Conservation (phyloP, 306 rosid species). For the Sophora flavescens region DNA sequence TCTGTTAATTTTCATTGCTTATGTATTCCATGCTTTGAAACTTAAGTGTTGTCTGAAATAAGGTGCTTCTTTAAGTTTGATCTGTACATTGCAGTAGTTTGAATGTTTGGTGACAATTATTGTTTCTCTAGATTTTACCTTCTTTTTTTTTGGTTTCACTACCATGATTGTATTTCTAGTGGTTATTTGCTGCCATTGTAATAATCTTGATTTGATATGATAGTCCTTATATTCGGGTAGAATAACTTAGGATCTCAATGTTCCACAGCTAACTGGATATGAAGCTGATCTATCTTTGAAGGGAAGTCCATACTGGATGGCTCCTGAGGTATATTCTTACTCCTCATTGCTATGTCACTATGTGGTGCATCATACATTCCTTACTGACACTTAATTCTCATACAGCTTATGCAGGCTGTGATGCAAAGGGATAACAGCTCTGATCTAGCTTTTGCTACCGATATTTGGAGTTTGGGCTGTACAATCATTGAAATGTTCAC, state of each 20-base stretch:
- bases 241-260: conserved; percentile 44
- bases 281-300: conserved; percentile 76
- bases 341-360: background rate
- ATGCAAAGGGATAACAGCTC: conserved; percentile 82
- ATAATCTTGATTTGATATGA: background rate
- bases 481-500: conserved; percentile 93
- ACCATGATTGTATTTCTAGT: conserved; percentile 15
- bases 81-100: background rate
- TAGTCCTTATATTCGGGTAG: conserved; percentile 6
- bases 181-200: conserved; percentile 3
- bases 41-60: background rate
- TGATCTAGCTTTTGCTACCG: conserved; percentile 84
- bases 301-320: conserved; percentile 99
- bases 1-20: conserved; percentile 19
- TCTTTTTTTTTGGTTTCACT: background rate
- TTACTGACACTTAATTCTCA: conserved; percentile 44
- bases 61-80: conserved; percentile 7
- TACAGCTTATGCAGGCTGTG: conserved; percentile 79
- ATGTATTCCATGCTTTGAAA: background rate
- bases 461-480: conserved; percentile 95
- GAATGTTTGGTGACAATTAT: background rate
- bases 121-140: too few species aligned
- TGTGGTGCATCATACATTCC: conserved; percentile 17
- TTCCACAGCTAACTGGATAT: conserved; percentile 72
- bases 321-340: conserved; percentile 81